Evolutionary conservation across 257 asterid genomes (phyloP).

Genomic region (Solanum bukasovii): DNA sequence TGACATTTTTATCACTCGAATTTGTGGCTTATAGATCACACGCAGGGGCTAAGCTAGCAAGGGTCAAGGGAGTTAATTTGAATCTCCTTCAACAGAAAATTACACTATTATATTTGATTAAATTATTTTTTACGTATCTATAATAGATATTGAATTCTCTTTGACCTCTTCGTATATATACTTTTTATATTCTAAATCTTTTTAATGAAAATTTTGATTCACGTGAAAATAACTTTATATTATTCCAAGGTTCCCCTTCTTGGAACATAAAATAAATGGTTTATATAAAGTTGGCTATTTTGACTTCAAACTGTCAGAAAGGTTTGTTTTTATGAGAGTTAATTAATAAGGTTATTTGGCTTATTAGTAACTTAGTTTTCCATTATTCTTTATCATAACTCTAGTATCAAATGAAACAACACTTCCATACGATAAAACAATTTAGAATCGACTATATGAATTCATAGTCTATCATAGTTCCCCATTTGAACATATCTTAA

Average conservation of each 20-base stretch:
- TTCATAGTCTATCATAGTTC: neutral
- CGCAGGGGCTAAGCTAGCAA: neutral
- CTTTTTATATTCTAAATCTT: too few species aligned
- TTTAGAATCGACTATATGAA: too few species aligned
- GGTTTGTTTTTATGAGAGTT: too few species aligned
- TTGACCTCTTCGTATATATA: fast-evolving
- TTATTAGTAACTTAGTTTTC: neutral
- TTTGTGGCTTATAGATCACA: neutral
- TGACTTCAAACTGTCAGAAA: neutral
- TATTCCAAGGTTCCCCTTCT: neutral
- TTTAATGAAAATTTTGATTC: too few species aligned
- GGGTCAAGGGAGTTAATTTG: neutral
- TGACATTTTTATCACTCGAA: neutral
- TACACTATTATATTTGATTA: too few species aligned
- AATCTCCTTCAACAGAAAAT: too few species aligned
- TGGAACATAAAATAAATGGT: neutral
- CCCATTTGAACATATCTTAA: neutral
- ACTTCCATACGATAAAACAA: too few species aligned
- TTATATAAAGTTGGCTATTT: neutral
- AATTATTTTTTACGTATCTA: too few species aligned
- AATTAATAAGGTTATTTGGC: neutral
- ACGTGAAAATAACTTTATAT: too few species aligned
- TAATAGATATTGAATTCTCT: too few species aligned
- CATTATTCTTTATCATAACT: too few species aligned
- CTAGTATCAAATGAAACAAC: too few species aligned